Percentiles rank a stretch among this genome's conserved stretches.
These are phyloP conservation scores for Quillaja saponaria DNA, from an alignment of 306 rosid genomes.

Conservation along the genomic window DNA sequence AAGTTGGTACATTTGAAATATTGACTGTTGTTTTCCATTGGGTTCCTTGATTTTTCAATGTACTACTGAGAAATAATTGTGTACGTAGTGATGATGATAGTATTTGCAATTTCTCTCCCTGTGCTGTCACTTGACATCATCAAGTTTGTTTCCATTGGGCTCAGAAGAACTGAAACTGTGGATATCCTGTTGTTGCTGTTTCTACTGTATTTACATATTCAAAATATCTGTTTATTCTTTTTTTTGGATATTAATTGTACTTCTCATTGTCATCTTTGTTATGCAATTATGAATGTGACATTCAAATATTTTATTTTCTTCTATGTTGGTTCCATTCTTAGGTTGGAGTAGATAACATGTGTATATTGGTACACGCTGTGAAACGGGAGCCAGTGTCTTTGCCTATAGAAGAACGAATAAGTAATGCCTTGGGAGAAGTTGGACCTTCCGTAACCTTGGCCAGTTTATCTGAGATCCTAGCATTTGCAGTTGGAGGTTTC, in stretches of 20 bases:
- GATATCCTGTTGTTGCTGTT: constrained; percentile 2
- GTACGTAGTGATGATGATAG: too few species aligned
- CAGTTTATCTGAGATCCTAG: constrained; percentile 86
- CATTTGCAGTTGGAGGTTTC: constrained; percentile 92
- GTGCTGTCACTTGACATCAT: too few species aligned
- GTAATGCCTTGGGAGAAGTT: constrained; percentile 87
- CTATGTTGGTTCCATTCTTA: constrained; percentile 41
- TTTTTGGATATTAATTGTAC: neutral
- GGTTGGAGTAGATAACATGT: constrained; percentile 99
- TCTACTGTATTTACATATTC: constrained; percentile 4
- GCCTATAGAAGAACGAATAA: constrained; percentile 74
- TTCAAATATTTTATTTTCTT: constrained; percentile 17
- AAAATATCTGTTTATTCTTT: neutral
- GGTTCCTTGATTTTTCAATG: too few species aligned
- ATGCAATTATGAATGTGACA: constrained; percentile 13
- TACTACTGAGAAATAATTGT: too few species aligned
- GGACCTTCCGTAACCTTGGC: constrained; percentile 96
- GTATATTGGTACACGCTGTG: constrained; percentile 89
- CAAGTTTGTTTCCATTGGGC: too few species aligned
- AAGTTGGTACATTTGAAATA: too few species aligned
- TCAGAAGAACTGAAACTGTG: constrained; percentile 20
- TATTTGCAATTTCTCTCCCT: too few species aligned
- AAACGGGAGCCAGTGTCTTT: constrained; percentile 71
- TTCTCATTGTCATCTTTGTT: constrained; percentile 12
- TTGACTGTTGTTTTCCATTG: too few species aligned